phyloP scores from a whole-genome alignment of 768 basidiomycete species.

The Boletus sp. region DNA sequence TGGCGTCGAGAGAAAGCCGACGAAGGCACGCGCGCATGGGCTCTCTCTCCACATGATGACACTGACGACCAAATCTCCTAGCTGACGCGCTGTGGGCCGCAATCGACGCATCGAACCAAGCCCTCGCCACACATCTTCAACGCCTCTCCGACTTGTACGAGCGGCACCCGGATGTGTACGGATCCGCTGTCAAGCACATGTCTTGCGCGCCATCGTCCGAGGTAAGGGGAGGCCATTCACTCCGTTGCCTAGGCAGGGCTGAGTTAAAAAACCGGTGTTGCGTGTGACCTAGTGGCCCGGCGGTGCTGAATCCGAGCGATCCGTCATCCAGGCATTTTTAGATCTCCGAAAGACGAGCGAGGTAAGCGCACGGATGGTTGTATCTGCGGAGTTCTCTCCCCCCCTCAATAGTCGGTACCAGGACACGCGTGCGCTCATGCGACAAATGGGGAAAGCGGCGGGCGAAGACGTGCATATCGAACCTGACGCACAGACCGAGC shows the following conservation, averaged over 20 bases:
- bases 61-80: conserved; percentile 24
- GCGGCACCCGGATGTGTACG: conserved; percentile 48
- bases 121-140: conserved; percentile 50
- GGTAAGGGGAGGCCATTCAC: conserved; percentile 41
- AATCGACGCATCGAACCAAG: conserved; percentile 60
- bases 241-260: neutral
- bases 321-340: conserved; percentile 53
- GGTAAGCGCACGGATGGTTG: conserved; percentile 34
- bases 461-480: conserved; percentile 76
- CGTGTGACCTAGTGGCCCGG: conserved; percentile 44
- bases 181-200: conserved; percentile 57
- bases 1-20: conserved; percentile 72
- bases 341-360: conserved; percentile 56
- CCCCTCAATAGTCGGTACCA: conserved; percentile 28
- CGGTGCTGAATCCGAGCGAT: conserved; percentile 5
- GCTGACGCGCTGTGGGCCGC: conserved; percentile 64
- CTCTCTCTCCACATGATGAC: neutral
- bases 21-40: conserved; percentile 41
- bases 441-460: conserved; percentile 72
- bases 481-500: conserved; percentile 77
- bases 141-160: conserved; percentile 49
- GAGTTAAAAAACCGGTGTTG: neutral
- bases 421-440: conserved; percentile 79
- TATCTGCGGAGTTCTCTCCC: neutral
- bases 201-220: conserved; percentile 49